A percentile compares a stretch with the other conserved stretches of the same genome.
phyloP scores from a whole-genome alignment of 1,284 basidiomycete species.

The Tilletiaria anomala region DNA sequence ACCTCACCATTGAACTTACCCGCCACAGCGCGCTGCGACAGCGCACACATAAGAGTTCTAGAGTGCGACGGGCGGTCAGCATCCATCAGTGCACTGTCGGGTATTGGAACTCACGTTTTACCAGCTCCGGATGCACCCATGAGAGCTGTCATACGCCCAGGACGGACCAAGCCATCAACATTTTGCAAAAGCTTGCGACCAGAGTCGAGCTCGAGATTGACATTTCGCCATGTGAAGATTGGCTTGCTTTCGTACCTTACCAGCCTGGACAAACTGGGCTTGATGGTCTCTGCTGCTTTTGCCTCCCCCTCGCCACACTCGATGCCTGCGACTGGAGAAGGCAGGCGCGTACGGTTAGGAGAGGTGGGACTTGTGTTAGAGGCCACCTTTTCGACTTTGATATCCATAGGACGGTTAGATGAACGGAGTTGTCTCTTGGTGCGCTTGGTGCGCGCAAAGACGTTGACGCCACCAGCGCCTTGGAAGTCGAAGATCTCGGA shows the following conservation, averaged over 20 bases:
- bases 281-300: no score
- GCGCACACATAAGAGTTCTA: conserved; percentile 10
- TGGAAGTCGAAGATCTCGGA: conserved; percentile 7
- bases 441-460: conserved; percentile 8
- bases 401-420: background rate
- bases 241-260: no score
- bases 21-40: conserved; percentile 7
- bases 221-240: conserved; percentile 11
- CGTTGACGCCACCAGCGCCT: conserved; percentile 5
- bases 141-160: conserved; percentile 8
- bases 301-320: no score
- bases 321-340: no score
- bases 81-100: no score
- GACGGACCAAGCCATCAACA: conserved; percentile 8
- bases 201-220: conserved; percentile 5
- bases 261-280: no score
- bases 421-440: conserved; percentile 4
- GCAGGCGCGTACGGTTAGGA: no score
- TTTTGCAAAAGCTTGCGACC: conserved; percentile 13
- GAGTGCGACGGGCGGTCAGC: conserved; percentile 8
- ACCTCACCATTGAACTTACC: conserved; percentile 8
- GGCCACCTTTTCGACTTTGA: background rate
- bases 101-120: no score
- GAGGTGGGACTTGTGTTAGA: no score
- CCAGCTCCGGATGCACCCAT: conserved; percentile 9